These are phyloP conservation scores for Poa pratensis DNA, from an alignment of 176 grass and related monocot genomes.

Conservation along the genomic window DNA sequence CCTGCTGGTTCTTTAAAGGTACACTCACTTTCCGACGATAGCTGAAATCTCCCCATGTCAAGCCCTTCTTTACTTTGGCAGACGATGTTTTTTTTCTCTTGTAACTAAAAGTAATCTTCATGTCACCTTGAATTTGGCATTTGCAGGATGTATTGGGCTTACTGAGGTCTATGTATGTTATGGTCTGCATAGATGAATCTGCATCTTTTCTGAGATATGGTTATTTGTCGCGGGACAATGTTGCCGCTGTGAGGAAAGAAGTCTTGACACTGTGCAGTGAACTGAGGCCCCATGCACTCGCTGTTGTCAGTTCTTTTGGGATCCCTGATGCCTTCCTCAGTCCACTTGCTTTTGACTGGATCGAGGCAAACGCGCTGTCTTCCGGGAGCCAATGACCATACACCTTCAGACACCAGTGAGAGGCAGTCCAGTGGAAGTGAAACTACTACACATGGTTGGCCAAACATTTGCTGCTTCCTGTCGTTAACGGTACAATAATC, in stretches of 20 bases:
- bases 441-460: neutral
- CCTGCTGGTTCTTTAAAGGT: conserved; percentile 73
- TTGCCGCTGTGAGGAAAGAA: conserved; percentile 74
- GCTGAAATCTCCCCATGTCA: neutral
- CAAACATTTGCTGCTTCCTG: neutral
- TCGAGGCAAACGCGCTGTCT: conserved; percentile 79
- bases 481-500: conserved; percentile 12
- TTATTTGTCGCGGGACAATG: conserved; percentile 68
- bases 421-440: neutral
- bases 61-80: neutral
- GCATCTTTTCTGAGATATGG: conserved; percentile 86
- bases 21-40: neutral
- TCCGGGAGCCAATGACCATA: conserved; percentile 56
- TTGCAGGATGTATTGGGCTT: conserved; percentile 82
- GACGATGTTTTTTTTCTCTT: neutral
- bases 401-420: neutral
- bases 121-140: conserved; percentile 22
- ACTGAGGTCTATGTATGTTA: conserved; percentile 84
- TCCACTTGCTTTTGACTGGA: conserved; percentile 98
- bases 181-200: conserved; percentile 85
- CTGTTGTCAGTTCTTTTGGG: conserved; percentile 80
- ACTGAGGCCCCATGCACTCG: conserved; percentile 81
- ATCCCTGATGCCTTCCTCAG: conserved; percentile 94
- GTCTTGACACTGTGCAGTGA: conserved; percentile 68
- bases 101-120: conserved; percentile 13